Conservation (phyloP, 148 eudicot genomes). For the Silene latifolia region DNA sequence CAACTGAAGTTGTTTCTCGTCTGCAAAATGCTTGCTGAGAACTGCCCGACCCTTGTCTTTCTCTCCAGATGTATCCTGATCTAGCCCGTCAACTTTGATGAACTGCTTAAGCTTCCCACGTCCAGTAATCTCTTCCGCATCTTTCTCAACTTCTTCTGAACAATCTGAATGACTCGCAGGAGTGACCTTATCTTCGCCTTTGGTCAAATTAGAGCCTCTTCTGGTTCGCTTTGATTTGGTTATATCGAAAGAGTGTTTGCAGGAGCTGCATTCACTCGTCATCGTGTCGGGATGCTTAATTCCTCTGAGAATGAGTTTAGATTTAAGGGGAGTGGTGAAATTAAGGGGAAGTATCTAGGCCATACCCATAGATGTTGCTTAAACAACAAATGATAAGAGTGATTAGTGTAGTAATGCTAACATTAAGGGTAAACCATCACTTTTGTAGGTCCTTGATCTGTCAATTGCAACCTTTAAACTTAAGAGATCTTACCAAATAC, state of each 20-base stretch:
- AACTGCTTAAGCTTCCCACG: slow-evolving; percentile 27
- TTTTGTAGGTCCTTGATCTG: slow-evolving; percentile 25
- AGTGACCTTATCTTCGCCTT: not conserved
- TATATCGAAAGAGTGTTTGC: slow-evolving; percentile 24
- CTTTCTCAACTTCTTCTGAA: not conserved
- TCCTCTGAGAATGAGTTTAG: not conserved
- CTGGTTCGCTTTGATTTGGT: slow-evolving; percentile 30
- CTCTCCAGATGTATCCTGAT: not conserved
- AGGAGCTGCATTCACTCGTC: slow-evolving; percentile 19
- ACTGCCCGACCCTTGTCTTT: slow-evolving; percentile 13
- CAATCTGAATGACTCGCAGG: not conserved
- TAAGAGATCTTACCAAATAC: not conserved
- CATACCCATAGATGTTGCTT: slow-evolving; percentile 15
- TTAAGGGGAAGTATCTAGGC: not conserved
- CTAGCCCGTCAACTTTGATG: slow-evolving; percentile 19
- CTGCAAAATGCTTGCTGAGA: slow-evolving; percentile 21
- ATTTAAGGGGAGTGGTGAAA: slow-evolving; percentile 5
- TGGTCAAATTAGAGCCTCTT: slow-evolving; percentile 1
- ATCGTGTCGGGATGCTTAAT: not conserved
- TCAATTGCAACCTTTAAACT: slow-evolving; percentile 13
- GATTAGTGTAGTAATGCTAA: slow-evolving; percentile 4
- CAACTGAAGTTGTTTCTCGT: slow-evolving; percentile 31
- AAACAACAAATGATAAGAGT: slow-evolving; percentile 10
- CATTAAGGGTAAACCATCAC: slow-evolving; percentile 27
- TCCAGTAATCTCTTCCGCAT: not conserved